These are phyloP conservation scores for Lyophyllum semitale DNA, from an alignment of 768 basidiomycete species.

Conservation along the genomic window DNA sequence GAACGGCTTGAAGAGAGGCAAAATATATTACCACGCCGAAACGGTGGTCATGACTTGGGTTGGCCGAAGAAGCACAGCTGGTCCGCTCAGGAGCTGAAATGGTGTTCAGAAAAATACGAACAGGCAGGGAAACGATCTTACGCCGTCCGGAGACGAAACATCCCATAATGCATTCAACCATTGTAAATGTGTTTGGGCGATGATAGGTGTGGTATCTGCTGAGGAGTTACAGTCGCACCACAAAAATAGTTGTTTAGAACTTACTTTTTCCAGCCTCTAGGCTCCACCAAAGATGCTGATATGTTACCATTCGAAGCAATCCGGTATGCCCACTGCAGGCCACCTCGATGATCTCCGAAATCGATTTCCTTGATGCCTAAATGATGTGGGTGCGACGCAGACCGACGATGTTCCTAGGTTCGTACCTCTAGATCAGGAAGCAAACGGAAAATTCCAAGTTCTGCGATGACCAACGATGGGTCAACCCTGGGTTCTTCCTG, in stretches of 20 bases:
- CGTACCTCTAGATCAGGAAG: constrained; percentile 3
- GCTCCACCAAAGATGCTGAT: constrained; percentile 62
- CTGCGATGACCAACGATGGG: constrained; percentile 27
- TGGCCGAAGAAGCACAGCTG: constrained; percentile 48
- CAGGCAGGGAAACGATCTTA: constrained; percentile 15
- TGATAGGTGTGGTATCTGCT: constrained; percentile 32
- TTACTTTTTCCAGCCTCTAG: constrained; percentile 41
- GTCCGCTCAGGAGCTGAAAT: constrained; percentile 12
- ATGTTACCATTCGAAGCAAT: constrained; percentile 48
- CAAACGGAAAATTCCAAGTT: constrained; percentile 36
- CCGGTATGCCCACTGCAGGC: constrained; percentile 30
- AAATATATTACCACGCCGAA: constrained; percentile 39
- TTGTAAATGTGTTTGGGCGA: constrained; percentile 39
- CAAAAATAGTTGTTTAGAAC: constrained; percentile 10
- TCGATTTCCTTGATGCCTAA: neutral
- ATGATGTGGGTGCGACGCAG: neutral
- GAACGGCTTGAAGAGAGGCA: constrained; percentile 2
- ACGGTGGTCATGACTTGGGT: constrained; percentile 38
- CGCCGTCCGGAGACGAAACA: constrained; percentile 17
- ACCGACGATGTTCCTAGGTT: neutral
- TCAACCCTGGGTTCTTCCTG: constrained; percentile 16
- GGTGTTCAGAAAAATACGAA: neutral
- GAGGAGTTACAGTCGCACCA: neutral
- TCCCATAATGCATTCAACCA: constrained; percentile 59
- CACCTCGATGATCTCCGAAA: constrained; percentile 38